Evolutionary conservation across 2,329 filamentous ascomycete genomes (phyloP), one percentile per base, ranked within the genome.

Genomic region (Rhytidhysteron rufulum): DNA sequence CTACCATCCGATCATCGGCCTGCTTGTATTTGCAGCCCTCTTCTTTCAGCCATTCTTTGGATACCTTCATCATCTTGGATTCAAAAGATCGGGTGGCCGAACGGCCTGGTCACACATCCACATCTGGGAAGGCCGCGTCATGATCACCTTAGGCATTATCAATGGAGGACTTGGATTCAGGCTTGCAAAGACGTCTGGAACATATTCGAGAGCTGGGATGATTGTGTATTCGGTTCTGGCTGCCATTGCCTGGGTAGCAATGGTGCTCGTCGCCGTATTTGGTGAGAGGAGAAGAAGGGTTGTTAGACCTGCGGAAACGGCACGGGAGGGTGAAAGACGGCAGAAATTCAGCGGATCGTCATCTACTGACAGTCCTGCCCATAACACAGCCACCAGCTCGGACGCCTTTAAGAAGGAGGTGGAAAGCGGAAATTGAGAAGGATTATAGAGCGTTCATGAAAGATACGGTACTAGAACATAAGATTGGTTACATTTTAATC

Each of bases 121-220:
- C 47, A 62, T 77, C n/a, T 79, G 75, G 76, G 56, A 74, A 20
- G 76, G 76, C 15, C 63, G 75, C 2, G 48, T 63, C 17, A 60
- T 72, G 22, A 71, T 79, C 21, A 57, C 69, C 2, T 55, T 78
- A 4, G 75, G 71, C 1, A 71, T 78, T 39, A 64, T 78, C 52
- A 79, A 78, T 53, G 76, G 72, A 17, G 75, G 75, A 2, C 56
- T 79, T 3, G 76, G 76, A 1, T 65, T 78, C 29, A 56, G 62
- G 38, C 51, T 75, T 15, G 66, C 69, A 3, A 56, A 63, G 15
- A 59, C 11, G 17, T 15, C 18, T 20, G 37, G 37, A 18, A 15
- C 4, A 4, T 21, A 27, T 9, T 24, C 18, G 10, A 15, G 21
- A 15, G 19, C 55, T 2, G 55, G 55, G 18, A 58, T 68, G 5